A percentile compares a stretch with the other conserved stretches of the same genome.
phyloP scores from a whole-genome alignment of 2,329 filamentous ascomycete genomes.

The Bimuria novae-zelandiae region DNA sequence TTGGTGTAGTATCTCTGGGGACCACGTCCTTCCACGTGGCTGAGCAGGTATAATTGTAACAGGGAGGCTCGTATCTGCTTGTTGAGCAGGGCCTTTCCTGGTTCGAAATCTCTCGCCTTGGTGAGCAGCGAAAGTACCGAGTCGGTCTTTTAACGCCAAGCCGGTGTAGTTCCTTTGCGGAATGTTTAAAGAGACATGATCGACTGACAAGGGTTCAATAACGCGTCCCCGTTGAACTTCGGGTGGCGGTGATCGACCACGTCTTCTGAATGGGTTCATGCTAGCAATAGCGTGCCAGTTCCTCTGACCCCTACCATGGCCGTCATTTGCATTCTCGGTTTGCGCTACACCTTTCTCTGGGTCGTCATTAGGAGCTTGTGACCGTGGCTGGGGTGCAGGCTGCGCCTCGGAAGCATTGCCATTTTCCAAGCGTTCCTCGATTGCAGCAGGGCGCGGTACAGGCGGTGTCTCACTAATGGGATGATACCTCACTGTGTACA shows the following conservation, averaged over 20 bases:
- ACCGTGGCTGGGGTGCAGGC: background rate
- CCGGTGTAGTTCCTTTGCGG: constrained; percentile 51
- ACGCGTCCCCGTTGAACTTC: constrained; percentile 63
- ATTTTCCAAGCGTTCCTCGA: constrained; percentile 22
- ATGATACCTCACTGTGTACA: constrained; percentile 67
- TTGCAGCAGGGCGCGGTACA: constrained; percentile 16
- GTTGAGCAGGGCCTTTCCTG: constrained; percentile 39
- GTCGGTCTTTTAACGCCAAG: constrained; percentile 50
- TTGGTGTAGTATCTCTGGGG: constrained; percentile 46
- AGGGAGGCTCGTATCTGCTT: constrained; percentile 52
- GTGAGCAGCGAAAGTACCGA: constrained; percentile 56
- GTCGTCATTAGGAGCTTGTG: constrained; percentile 23
- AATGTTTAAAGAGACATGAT: constrained; percentile 40
- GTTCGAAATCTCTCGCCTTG: constrained; percentile 52
- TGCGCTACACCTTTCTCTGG: constrained; percentile 36
- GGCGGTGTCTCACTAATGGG: constrained; percentile 53
- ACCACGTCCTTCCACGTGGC: constrained; percentile 60
- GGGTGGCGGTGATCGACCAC: constrained; percentile 61
- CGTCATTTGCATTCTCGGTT: constrained; percentile 14
- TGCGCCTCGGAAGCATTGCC: constrained; percentile 11
- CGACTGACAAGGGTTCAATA: constrained; percentile 48
- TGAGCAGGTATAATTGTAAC: constrained; percentile 66
- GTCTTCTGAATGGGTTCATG: constrained; percentile 61
- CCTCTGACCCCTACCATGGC: constrained; percentile 34
- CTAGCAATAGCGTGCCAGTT: constrained; percentile 57